Conservation (phyloP, 148 eudicot genomes). For the Oxyria digyna region DNA sequence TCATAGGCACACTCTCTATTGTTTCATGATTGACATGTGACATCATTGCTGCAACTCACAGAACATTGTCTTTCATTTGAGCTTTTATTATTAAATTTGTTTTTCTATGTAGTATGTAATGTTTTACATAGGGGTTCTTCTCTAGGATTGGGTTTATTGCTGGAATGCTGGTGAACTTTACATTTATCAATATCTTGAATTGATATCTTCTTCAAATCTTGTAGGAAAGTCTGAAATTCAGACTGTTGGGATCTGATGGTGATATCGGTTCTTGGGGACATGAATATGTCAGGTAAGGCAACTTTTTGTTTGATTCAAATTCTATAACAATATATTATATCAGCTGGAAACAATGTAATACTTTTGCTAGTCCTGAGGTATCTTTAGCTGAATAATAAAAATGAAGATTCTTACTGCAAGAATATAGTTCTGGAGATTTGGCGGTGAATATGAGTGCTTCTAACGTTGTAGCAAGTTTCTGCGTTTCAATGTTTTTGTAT, state of each 20-base stretch:
- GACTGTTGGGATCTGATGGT: slow-evolving; percentile 80
- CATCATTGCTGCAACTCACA: not conserved
- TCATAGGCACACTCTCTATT: not conserved
- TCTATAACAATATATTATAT: slow-evolving; percentile 22
- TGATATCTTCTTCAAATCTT: not conserved
- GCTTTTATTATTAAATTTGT: not conserved
- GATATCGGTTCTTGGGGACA: slow-evolving; percentile 99
- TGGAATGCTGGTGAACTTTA: not conserved
- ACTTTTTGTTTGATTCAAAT: not conserved
- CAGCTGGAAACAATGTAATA: too few relatives aligned
- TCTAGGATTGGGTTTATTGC: not conserved
- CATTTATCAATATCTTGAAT: not conserved
- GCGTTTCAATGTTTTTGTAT: not conserved
- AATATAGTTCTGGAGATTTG: too few relatives aligned
- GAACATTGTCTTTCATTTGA: not conserved
- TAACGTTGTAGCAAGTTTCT: not conserved
- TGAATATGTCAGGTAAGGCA: slow-evolving; percentile 79
- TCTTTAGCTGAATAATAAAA: too few relatives aligned
- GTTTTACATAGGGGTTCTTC: not conserved
- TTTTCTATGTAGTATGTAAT: not conserved
- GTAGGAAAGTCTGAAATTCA: slow-evolving; percentile 91
- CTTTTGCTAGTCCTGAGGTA: not conserved
- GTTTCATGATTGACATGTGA: not conserved
- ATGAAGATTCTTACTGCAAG: too few relatives aligned
- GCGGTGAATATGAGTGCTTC: not conserved